Evolutionary conservation across 805 yeast genomes (phyloP), one percentile per base, ranked within the genome.

Genomic region (Clavispora fructus): DNA sequence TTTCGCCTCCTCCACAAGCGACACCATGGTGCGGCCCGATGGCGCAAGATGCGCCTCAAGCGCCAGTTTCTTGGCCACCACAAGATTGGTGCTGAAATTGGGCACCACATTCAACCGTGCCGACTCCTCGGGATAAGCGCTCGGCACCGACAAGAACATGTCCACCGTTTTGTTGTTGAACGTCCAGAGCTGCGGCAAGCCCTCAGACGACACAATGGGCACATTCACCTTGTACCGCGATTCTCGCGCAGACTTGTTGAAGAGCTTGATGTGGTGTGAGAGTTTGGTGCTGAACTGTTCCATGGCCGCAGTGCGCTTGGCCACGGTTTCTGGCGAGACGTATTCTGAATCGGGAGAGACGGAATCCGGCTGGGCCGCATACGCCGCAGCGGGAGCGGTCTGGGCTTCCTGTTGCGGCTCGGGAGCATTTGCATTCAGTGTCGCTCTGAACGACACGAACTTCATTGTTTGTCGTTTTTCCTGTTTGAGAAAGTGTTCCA

Each of bases 391-490:
- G 10, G 49, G 42, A 3, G 41, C 29, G 7, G 52, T 39, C 16
- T 28, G 42, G 7, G 41, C 13, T 9, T 42, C 23, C 23, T 19
- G 45, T 23, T 30, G 40, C 1, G 48, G 29, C 17, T 27, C 41
- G 7, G 47, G 33, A 4, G 35, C 39, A 19, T 32, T 41, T 12
- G 39, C 32, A 41, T 9, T 37, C 16, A 1, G 50, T 25, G 47
- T 47, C 27, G 46, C 48, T 45, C 47, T 58, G 52, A 55, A 54
- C 12, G 71, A 74, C 28, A 83, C 82, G 53, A 85, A 72, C 57
- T 81, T 85, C 48, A 85, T 66, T 0, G 87, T 82, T 19, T 76
- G 78, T 38, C 75, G 73, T 54, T 81, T 82, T 51, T 83, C 83
- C 62, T 73, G 74, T 40, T 76, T 72, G 46, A 86, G 66, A 54